Evolutionary conservation across 1,284 basidiomycete genomes (phyloP), one percentile per base, ranked within the genome.

Genomic region (Psilocybe mexicana): DNA sequence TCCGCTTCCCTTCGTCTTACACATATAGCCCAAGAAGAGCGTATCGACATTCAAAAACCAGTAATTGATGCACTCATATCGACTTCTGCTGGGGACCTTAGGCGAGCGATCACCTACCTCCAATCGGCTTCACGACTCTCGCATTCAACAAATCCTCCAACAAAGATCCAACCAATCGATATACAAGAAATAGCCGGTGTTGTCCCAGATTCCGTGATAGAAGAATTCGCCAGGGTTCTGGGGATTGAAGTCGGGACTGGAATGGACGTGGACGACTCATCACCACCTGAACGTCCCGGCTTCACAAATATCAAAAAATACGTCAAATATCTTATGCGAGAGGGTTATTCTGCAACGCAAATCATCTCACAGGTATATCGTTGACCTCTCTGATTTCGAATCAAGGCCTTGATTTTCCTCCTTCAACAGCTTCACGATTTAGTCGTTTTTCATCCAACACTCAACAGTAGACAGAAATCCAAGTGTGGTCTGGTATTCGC

Each of bases 111-210:
- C 73, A 99, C 96, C 11, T 99, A 97, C 73, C 82, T 99, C 3
- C 97, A 99, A 72, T 98, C 96, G 6, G 96, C 96, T 3, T 90
- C 94, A 46, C 86, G 96, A 30, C 80, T 99, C 36, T 89, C 89
- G 12, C 75, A 82, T 4, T 88, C 92, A 0, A 86, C 84, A 2
- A 73, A 71, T 12, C 88, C 90, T 1, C 88, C 90, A 0, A 85
- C 84, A 11, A 78, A 85, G 23, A 93, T 98, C 61, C 86, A 87
- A 1, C 73, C 87, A 7, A 71, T 65, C 35, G 91, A 93, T 66
- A 91, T 99, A 18, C 93, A 98, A 74, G 97, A 99, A 73, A 99
- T 99, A 57, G 96, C 96, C 0, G 97, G 97, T 0, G 91, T 98
- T 10, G 93, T 99, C 0, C 96, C 97, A 0, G 82, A 87, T 58